phyloP scores from a whole-genome alignment of 2,329 filamentous ascomycete species.

The Colletotrichum sp. region DNA sequence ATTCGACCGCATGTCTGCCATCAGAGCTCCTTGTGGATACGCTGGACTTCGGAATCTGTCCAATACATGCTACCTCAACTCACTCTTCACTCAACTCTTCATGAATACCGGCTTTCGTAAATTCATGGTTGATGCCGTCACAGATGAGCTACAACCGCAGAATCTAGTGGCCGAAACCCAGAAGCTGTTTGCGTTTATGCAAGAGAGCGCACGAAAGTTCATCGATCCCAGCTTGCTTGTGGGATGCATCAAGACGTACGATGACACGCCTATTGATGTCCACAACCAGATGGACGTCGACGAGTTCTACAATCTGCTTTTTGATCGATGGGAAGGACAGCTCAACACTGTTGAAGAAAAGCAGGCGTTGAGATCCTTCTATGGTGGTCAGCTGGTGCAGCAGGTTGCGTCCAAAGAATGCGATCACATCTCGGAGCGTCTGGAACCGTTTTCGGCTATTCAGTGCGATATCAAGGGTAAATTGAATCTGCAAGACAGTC shows the following conservation, averaged over 20 bases:
- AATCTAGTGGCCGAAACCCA: conserved; percentile 79
- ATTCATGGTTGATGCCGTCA: conserved; percentile 77
- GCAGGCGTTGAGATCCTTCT: conserved; percentile 79
- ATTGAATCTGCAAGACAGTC: conserved; percentile 79
- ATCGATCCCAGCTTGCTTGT: conserved; percentile 78
- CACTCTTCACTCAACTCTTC: conserved; percentile 90
- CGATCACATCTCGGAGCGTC: conserved; percentile 86
- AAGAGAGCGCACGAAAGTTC: conserved; percentile 77
- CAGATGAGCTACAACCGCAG: conserved; percentile 62
- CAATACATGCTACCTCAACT: conserved; percentile 98
- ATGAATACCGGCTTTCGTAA: conserved; percentile 90
- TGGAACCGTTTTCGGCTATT: conserved; percentile 92
- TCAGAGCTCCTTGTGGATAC: conserved; percentile 82
- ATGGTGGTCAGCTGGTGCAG: conserved; percentile 89
- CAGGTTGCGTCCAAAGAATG: conserved; percentile 97
- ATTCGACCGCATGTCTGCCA: conserved; percentile 69
- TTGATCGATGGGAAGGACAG: conserved; percentile 89
- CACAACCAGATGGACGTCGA: conserved; percentile 97
- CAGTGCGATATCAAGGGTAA: conserved; percentile 98
- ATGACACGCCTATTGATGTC: conserved; percentile 83
- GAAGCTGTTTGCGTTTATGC: conserved; percentile 83
- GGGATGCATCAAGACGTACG: conserved; percentile 79
- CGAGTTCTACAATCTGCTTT: conserved; percentile 94
- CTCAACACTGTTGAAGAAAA: conserved; percentile 72
- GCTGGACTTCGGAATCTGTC: conserved; percentile 91